These are phyloP conservation scores for Globisporangium middletonii DNA, from an alignment of 352 stramenopile species.

Conservation along the genomic window DNA sequence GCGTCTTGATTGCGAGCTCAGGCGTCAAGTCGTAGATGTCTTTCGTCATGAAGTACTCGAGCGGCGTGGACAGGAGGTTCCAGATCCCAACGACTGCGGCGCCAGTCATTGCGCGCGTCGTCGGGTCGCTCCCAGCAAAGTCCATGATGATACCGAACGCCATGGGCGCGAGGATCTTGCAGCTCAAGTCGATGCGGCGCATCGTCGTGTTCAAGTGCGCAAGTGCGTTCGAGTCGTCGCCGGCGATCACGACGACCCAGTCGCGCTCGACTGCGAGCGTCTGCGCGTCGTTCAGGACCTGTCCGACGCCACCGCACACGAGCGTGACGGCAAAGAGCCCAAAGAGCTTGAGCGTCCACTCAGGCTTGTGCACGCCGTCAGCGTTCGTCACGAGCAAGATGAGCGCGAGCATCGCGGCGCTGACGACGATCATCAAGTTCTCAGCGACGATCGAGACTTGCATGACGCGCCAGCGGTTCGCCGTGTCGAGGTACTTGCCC, in stretches of 20 bases:
- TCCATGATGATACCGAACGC: constrained; percentile 79
- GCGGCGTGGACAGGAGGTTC: constrained; percentile 71
- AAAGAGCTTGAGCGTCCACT: constrained; percentile 42
- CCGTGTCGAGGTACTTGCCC: constrained; percentile 51
- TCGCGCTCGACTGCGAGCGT: constrained; percentile 79
- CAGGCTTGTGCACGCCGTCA: constrained; percentile 42
- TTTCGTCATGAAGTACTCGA: constrained; percentile 71
- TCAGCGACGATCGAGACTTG: constrained; percentile 67
- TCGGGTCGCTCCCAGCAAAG: constrained; percentile 55
- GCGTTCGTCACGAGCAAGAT: constrained; percentile 66
- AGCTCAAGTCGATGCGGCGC: constrained; percentile 76
- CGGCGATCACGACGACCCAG: constrained; percentile 82
- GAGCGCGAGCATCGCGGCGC: constrained; percentile 44
- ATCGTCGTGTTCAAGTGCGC: constrained; percentile 71
- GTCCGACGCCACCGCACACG: constrained; percentile 59
- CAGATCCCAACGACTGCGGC: constrained; percentile 60
- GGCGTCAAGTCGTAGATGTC: constrained; percentile 61
- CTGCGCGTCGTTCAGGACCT: constrained; percentile 72
- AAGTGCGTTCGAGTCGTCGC: constrained; percentile 35
- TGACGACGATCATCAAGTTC: constrained; percentile 73
- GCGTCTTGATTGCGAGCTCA: constrained; percentile 30
- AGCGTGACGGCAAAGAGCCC: constrained; percentile 45
- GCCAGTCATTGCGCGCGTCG: constrained; percentile 55
- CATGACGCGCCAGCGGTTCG: constrained; percentile 66
- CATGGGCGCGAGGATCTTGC: constrained; percentile 70